phyloP scores from a whole-genome alignment of 176 grass and related monocot genomes.

The Oryza punctata region DNA sequence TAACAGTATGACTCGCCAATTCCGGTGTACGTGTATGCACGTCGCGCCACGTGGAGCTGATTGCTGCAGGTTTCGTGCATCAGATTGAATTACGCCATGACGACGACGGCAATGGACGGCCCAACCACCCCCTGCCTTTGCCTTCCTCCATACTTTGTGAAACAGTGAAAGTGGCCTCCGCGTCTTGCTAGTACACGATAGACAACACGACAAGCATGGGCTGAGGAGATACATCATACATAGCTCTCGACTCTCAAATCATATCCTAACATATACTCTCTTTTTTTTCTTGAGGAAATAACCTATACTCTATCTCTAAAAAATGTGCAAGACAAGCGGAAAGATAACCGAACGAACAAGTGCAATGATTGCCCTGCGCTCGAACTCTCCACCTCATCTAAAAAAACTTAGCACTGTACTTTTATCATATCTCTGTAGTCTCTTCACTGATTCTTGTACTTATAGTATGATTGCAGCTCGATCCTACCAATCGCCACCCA shows the following conservation, averaged over 20 bases:
- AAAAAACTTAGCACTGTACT: not conserved
- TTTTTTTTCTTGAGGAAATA: too few species aligned
- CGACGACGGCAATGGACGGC: not conserved
- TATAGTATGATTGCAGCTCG: not conserved
- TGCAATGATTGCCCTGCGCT: conserved; percentile 11
- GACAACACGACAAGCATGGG: conserved; percentile 16
- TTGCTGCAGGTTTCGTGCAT: not conserved
- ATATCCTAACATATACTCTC: not conserved
- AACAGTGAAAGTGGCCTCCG: conserved; percentile 16
- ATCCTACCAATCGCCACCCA: not conserved
- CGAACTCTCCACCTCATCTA: conserved; percentile 3
- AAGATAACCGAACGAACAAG: not conserved
- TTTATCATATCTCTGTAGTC: not conserved
- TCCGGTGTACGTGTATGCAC: not conserved
- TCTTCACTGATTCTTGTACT: not conserved
- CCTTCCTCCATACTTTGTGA: conserved; percentile 1
- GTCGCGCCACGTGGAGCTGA: not conserved
- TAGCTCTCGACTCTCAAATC: not conserved
- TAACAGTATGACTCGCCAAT: not conserved
- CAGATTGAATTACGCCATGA: not conserved
- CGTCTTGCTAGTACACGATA: not conserved
- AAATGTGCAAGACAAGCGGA: not conserved
- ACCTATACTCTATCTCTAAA: too few species aligned
- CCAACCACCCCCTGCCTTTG: conserved; percentile 31
- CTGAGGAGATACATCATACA: not conserved